Percentiles rank a stretch among this genome's conserved stretches.
phyloP scores from a whole-genome alignment of 805 yeast genomes.

The Monosporozyma unispora region DNA sequence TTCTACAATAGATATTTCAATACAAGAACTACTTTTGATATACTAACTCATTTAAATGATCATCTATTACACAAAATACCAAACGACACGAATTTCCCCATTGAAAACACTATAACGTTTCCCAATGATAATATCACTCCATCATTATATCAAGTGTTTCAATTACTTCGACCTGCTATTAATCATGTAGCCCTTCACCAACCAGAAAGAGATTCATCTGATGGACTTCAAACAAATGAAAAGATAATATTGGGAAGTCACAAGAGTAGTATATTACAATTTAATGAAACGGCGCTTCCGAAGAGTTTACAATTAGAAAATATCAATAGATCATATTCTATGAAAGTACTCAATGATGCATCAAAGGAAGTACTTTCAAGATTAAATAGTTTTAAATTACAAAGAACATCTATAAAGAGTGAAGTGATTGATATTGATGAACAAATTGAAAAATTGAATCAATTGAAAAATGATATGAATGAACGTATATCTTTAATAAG shows the following conservation, averaged over 20 bases:
- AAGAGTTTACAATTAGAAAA: constrained; percentile 4
- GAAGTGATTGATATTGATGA: constrained; percentile 56
- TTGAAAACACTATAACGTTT: background rate
- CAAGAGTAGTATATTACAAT: background rate
- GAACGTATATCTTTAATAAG: constrained; percentile 47
- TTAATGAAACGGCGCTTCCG: background rate
- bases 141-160: constrained; percentile 63
- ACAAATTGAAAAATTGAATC: constrained; percentile 40
- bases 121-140: constrained; percentile 28
- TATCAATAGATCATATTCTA: constrained; percentile 28
- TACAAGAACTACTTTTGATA: constrained; percentile 38
- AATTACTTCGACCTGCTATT: constrained; percentile 44
- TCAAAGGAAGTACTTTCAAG: constrained; percentile 36
- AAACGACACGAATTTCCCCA: constrained; percentile 1
- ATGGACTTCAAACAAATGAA: background rate
- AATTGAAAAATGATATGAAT: constrained; percentile 39
- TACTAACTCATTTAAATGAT: constrained; percentile 47
- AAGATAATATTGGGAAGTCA: background rate
- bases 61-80: constrained; percentile 44
- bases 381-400: constrained; percentile 47
- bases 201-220: background rate
- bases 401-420: constrained; percentile 53
- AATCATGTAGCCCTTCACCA: constrained; percentile 7
- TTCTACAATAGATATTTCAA: constrained; percentile 31
- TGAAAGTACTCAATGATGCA: constrained; percentile 31